Evolutionary conservation across 768 basidiomycete species (phyloP).

Genomic region (Candolleomyces eurysporus): DNA sequence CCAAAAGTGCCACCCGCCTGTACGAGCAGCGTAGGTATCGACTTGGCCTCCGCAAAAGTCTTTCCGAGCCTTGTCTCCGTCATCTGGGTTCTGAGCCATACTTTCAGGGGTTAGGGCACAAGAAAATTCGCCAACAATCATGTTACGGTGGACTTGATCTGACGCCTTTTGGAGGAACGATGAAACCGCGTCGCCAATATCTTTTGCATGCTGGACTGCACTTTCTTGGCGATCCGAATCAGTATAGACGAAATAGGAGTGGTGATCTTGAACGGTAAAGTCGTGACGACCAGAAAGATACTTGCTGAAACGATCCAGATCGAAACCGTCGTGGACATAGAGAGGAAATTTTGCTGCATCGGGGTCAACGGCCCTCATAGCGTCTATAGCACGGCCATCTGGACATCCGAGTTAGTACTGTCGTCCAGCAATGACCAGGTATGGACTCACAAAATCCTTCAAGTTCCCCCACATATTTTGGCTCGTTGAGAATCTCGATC

Average conservation of each 20-base stretch:
- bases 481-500: conserved; percentile 62
- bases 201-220: conserved; percentile 56
- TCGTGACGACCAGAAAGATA: conserved; percentile 50
- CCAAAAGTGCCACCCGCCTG: conserved; percentile 73
- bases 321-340: conserved; percentile 70
- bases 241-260: conserved; percentile 71
- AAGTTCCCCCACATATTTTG: conserved; percentile 46
- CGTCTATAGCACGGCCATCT: conserved; percentile 53
- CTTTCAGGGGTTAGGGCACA: conserved; percentile 69
- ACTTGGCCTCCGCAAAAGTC: conserved; percentile 60
- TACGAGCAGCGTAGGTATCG: conserved; percentile 51
- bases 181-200: conserved; percentile 39
- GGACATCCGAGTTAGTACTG: background rate
- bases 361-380: conserved; percentile 42
- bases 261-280: conserved; percentile 73
- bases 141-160: conserved; percentile 32
- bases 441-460: conserved; percentile 39
- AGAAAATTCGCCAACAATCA: conserved; percentile 86
- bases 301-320: conserved; percentile 47
- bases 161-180: conserved; percentile 27
- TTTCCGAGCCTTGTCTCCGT: conserved; percentile 42
- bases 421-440: conserved; percentile 2
- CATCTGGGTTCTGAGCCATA: conserved; percentile 35
- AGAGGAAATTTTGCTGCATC: conserved; percentile 46
- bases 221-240: conserved; percentile 45